Evolutionary conservation across 441 rosid genomes (phyloP).

Genomic region (Pelargonium hybrid): DNA sequence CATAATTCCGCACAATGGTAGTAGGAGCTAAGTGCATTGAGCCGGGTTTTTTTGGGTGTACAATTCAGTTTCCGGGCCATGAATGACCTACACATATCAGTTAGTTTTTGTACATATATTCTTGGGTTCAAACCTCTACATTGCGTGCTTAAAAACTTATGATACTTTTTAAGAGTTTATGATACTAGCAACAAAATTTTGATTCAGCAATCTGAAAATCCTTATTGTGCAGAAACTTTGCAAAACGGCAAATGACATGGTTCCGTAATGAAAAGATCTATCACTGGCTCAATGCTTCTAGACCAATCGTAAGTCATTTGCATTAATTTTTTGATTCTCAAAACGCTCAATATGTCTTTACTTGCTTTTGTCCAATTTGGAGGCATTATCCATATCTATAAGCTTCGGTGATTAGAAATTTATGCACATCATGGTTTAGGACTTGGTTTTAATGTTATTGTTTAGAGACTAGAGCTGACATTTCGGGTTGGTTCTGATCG

Average conservation of each 20-base stretch:
- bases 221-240: constrained; percentile 58
- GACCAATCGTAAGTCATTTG: constrained; percentile 46
- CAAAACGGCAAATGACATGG: constrained; percentile 92
- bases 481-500: too few species aligned
- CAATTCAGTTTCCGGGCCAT: too few species aligned
- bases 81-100: too few species aligned
- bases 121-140: not conserved
- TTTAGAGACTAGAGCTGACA: too few species aligned
- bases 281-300: constrained; percentile 85
- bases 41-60: too few species aligned
- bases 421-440: not conserved
- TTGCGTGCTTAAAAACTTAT: not conserved
- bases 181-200: not conserved
- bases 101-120: not conserved
- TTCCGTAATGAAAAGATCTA: constrained; percentile 67
- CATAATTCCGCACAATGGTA: too few species aligned
- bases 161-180: not conserved
- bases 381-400: not conserved
- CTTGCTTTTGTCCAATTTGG: not conserved
- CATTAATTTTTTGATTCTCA: not conserved
- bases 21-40: too few species aligned
- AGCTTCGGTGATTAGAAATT: not conserved
- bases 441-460: too few species aligned
- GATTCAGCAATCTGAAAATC: not conserved
- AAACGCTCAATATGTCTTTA: not conserved